Evolutionary conservation across 768 basidiomycete genomes (phyloP).

Genomic region (Lentinula aciculospora): DNA sequence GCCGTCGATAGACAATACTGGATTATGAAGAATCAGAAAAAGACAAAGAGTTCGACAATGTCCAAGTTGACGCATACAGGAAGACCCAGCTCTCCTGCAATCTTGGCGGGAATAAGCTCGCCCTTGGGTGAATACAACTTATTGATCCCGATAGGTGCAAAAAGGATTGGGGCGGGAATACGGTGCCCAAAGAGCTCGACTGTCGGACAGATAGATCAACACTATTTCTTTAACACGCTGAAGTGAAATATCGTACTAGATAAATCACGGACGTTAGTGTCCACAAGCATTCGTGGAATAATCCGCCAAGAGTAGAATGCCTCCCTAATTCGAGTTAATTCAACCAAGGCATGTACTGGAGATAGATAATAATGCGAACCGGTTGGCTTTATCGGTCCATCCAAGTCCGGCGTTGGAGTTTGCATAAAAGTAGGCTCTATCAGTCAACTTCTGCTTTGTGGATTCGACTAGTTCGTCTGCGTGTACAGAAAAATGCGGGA

Average conservation of each 20-base stretch:
- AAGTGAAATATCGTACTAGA: conserved; percentile 26
- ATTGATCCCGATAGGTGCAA: conserved; percentile 56
- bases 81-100: conserved; percentile 43
- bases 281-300: conserved; percentile 50
- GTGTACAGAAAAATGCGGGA: conserved; percentile 7
- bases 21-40: too few relatives aligned
- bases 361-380: conserved; percentile 15
- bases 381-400: conserved; percentile 47
- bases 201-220: conserved; percentile 13
- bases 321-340: conserved; percentile 21
- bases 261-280: conserved; percentile 42
- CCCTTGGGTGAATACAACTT: conserved; percentile 39
- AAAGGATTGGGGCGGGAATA: conserved; percentile 45
- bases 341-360: not conserved
- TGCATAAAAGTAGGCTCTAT: conserved; percentile 46
- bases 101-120: conserved; percentile 40
- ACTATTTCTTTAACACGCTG: too few relatives aligned
- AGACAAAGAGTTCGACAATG: not conserved
- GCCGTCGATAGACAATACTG: conserved; percentile 52
- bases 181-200: conserved; percentile 40
- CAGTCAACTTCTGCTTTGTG: conserved; percentile 35
- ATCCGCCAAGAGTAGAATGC: conserved; percentile 53
- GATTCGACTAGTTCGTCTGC: conserved; percentile 32
- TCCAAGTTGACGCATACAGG: conserved; percentile 20
- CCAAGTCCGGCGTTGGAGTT: conserved; percentile 47